A percentile compares a stretch with the other conserved stretches of the same genome.
These are phyloP conservation scores for Leccinellum albellum DNA, from an alignment of 768 basidiomycete species.

Conservation along the genomic window DNA sequence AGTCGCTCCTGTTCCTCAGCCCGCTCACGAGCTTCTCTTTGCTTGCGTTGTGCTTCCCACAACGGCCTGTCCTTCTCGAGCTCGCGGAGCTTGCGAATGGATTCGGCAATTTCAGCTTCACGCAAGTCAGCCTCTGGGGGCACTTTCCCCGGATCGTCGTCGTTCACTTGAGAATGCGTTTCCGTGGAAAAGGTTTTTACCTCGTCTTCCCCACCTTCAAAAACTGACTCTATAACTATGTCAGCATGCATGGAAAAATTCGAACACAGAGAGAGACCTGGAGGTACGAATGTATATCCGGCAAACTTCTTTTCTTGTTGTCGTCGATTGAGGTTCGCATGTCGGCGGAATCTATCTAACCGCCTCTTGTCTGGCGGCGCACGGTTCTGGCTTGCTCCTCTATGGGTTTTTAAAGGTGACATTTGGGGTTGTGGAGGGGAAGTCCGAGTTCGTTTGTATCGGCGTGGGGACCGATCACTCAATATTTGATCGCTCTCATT, in stretches of 20 bases:
- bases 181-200: background rate
- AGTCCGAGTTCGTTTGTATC: slow-evolving; percentile 49
- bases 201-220: slow-evolving; percentile 15
- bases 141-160: background rate
- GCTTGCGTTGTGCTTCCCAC: slow-evolving; percentile 54
- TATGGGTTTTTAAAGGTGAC: slow-evolving; percentile 41
- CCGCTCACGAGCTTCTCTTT: slow-evolving; percentile 41
- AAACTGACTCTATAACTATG: slow-evolving; percentile 4
- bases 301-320: slow-evolving; percentile 38
- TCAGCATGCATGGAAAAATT: slow-evolving; percentile 4
- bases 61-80: slow-evolving; percentile 60
- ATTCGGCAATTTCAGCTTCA: slow-evolving; percentile 52
- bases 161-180: slow-evolving; percentile 2
- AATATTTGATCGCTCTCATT: slow-evolving; percentile 25
- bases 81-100: slow-evolving; percentile 63
- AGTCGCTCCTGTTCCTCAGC: slow-evolving; percentile 40
- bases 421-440: slow-evolving; percentile 43
- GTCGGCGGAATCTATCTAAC: slow-evolving; percentile 36
- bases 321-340: slow-evolving; percentile 37
- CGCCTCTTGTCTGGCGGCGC: slow-evolving; percentile 41
- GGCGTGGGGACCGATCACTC: slow-evolving; percentile 25
- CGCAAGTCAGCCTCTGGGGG: slow-evolving; percentile 34
- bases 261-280: slow-evolving; percentile 15
- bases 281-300: slow-evolving; percentile 19
- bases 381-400: slow-evolving; percentile 36